These are phyloP conservation scores for Peronospora destructor DNA, from an alignment of 352 stramenopile species.

Conservation along the genomic window DNA sequence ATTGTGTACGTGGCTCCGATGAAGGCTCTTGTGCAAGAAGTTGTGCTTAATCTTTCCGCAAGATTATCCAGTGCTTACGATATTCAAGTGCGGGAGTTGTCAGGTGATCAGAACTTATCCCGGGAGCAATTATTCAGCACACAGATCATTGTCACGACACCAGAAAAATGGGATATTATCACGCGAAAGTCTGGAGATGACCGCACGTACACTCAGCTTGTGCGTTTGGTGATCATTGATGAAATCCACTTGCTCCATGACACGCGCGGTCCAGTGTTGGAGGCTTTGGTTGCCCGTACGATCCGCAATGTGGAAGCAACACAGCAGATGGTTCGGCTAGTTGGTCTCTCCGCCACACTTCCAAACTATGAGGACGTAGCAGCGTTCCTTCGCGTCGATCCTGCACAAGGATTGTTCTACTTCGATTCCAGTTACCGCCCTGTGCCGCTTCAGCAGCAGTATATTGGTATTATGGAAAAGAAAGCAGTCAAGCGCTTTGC, in stretches of 20 bases:
- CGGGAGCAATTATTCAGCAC: slow-evolving; percentile 97
- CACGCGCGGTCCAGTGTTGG: slow-evolving; percentile 95
- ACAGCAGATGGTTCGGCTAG: slow-evolving; percentile 93
- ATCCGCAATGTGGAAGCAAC: slow-evolving; percentile 97
- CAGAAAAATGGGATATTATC: slow-evolving; percentile 99
- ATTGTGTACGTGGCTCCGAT: slow-evolving; percentile 99
- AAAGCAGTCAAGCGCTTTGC: slow-evolving; percentile 98
- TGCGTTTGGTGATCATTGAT: slow-evolving; percentile 99
- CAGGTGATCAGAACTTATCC: slow-evolving; percentile 96
- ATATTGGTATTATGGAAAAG: slow-evolving; percentile 99
- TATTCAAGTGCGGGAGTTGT: slow-evolving; percentile 95
- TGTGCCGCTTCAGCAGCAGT: slow-evolving; percentile 99
- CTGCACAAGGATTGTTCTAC: slow-evolving; percentile 97
- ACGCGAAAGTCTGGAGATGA: slow-evolving; percentile 97
- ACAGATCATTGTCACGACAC: slow-evolving; percentile 99
- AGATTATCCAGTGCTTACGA: slow-evolving; percentile 90
- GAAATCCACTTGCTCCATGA: slow-evolving; percentile 99
- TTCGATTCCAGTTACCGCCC: slow-evolving; percentile 99
- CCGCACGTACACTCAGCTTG: slow-evolving; percentile 96
- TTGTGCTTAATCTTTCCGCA: slow-evolving; percentile 96
- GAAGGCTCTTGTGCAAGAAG: slow-evolving; percentile 99
- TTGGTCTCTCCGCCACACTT: slow-evolving; percentile 97
- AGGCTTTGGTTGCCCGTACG: slow-evolving; percentile 95
- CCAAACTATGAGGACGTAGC: slow-evolving; percentile 99
- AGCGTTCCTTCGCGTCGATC: slow-evolving; percentile 96